phyloP scores from a whole-genome alignment of 2,329 filamentous ascomycete genomes.

The Diaporthe capsici region DNA sequence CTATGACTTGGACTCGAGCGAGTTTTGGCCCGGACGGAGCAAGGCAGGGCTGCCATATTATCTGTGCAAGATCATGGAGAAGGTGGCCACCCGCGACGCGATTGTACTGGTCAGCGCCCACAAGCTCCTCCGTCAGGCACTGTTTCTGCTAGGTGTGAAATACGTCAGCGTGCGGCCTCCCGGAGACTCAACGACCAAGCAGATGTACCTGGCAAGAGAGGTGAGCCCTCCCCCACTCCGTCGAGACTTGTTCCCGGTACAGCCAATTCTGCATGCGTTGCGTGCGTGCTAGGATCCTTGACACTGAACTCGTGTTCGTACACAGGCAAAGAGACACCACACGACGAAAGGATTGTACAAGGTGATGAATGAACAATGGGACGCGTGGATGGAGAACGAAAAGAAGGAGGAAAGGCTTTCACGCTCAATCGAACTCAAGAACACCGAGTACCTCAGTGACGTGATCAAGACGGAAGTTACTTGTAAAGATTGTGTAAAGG shows the following conservation, averaged over 20 bases:
- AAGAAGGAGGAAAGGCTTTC: background rate
- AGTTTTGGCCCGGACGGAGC: background rate
- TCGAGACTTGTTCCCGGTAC: too few relatives aligned
- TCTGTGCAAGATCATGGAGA: background rate
- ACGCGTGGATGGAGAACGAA: background rate
- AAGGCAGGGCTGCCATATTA: background rate
- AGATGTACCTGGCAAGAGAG: background rate
- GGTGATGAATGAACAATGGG: background rate
- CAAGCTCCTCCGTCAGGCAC: background rate
- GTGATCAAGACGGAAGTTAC: background rate
- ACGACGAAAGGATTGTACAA: background rate
- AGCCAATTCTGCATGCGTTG: background rate
- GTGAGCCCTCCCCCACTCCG: background rate
- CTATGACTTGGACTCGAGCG: background rate
- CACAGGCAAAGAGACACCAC: background rate
- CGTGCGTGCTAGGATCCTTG: background rate
- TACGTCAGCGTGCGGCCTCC: background rate
- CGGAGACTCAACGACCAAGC: background rate
- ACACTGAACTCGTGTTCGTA: background rate
- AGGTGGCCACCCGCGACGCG: fast-evolving
- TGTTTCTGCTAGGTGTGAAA: background rate
- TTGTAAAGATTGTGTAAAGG: background rate
- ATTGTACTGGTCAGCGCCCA: background rate
- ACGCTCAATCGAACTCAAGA: background rate
- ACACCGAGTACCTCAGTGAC: background rate